Evolutionary conservation across 2,329 filamentous ascomycete genomes (phyloP), one percentile per base, ranked within the genome.

Genomic region (Talaromyces sp.): DNA sequence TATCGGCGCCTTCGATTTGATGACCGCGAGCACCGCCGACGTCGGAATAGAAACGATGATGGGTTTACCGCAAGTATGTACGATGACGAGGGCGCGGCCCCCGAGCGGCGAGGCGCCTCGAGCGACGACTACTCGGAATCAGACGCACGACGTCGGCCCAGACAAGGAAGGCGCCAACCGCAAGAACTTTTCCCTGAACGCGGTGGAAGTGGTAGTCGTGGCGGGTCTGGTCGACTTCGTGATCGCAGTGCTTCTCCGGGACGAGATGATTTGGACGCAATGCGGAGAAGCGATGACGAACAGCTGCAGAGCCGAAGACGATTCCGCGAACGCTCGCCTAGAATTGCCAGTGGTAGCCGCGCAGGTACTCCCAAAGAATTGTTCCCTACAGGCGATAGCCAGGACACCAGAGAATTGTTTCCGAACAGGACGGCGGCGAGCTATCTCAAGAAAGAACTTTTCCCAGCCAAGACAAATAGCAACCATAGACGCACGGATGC

Each of bases 51-150:
- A 39, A 50, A 39, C 33, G 58, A 63, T 18, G 57, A 60, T 42
- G 58, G 42, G 6, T 93, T 92, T 68, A 86, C 90, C 69, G 89
- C 87, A 39, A 90, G 85, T 70, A 89, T 96, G 81, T 96, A 96
- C 75, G 92, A 95, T 67, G 92, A 96, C 69, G 68, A 66, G 46
- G 67, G 64, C 16, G 67, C 39, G 25, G n/a, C 9, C 44, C 35
- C 42, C 11, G 46, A 60, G n/a, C 48, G 50, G 16, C 50, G 62
- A 55, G 40, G 46, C 31, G 44, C 35, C 5, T 65, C 64, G 35
- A 54, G 68, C 21, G 67, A 69, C 7, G 71, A 73, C 52, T 67
- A 68, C 23, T 70, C 70, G 7, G 69, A 72, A 58, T 62, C 71
- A 25, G 74, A 72, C 61, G 67, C 69, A 59, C 68, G 70, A 50